Conservation (phyloP, 1,284 basidiomycete genomes). For the Austroboletus niveus region DNA sequence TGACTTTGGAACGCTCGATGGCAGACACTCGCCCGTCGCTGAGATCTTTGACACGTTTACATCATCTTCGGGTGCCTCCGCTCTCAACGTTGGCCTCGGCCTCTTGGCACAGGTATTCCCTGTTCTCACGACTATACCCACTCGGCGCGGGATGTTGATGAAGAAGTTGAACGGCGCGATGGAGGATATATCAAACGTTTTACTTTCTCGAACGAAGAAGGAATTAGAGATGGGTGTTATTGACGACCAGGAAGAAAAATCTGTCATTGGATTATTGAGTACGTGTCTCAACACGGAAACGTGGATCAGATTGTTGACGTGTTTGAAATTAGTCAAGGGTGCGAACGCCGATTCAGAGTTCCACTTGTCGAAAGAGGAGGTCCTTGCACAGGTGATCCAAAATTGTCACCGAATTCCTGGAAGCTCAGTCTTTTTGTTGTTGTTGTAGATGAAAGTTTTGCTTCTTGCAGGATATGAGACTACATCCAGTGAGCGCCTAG, state of each 20-base stretch:
- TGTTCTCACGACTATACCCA: constrained; percentile 42
- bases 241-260: constrained; percentile 42
- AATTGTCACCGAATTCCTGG: neutral
- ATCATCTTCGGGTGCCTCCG: constrained; percentile 19
- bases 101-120: constrained; percentile 46
- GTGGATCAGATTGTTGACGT: neutral
- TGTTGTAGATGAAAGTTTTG: constrained; percentile 34
- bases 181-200: constrained; percentile 11
- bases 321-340: constrained; percentile 23
- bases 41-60: constrained; percentile 40
- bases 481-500: constrained; percentile 32
- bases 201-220: constrained; percentile 43
- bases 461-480: constrained; percentile 42
- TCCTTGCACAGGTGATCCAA: constrained; percentile 50
- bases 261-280: constrained; percentile 39
- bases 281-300: neutral
- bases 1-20: constrained; percentile 31
- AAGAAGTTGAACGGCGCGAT: constrained; percentile 40
- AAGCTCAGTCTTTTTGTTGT: neutral
- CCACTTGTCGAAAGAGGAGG: constrained; percentile 62
- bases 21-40: constrained; percentile 39
- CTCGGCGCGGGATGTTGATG: constrained; percentile 33
- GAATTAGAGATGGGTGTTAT: constrained; percentile 35
- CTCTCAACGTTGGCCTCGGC: constrained; percentile 33
- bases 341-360: constrained; percentile 40